Base-by-base conservation (phyloP, 345 rosid genomes). In the Streptanthus diversifolius region DNA sequence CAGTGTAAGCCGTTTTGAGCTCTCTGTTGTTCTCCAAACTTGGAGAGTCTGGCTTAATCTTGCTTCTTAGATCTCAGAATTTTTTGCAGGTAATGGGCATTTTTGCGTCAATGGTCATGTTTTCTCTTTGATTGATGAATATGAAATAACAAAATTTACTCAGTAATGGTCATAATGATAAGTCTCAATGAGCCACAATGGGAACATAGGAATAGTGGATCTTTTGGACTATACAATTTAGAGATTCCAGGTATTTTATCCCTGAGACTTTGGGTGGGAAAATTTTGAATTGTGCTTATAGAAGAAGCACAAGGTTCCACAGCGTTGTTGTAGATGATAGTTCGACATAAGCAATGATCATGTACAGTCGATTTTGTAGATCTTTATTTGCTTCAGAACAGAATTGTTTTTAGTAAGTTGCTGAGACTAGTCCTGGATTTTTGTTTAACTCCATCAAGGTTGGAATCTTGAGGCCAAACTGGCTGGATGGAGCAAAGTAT, bases 401-500 rank as follows among this genome's bases (percentile, higher is more conserved):
- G 2, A 36, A 17, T 4, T 12, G n/a, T 15, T 17, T 25, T 18
- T 14, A 48, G 53, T 36, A 45, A 25, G 58, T 65, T 65, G 13
- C 25, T 73, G 30, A 65, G 8, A 45, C 33, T 57, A 35, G 17
- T 19, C 27, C 32, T 36, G 33, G 10, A 4, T 10, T 11, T 2
- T 35, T 66, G 11, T 8, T 2, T 25, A 47, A 57, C 21, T 24
- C 1, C 0, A 47, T 58, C 27, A 69, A 81, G n/a, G 90, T 89
- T 0, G 95, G 95, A 12, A 79, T 87, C 39, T 83, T 87, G 63
- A 85, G 87, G 41, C 88, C 87, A 49, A 80, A 87, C 45, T 89
- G 88, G 90, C 80, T 87, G 7, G 86, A 85, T 12, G 86, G 83
- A 11, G 92, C 92, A 30, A 78, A 70, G n/a, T 85, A 89, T 52